Percentiles rank a stretch among this genome's conserved stretches.
Evolutionary conservation across 2,329 filamentous ascomycete genomes (phyloP).

Genomic region (Cephalotrichum gorgonifer): DNA sequence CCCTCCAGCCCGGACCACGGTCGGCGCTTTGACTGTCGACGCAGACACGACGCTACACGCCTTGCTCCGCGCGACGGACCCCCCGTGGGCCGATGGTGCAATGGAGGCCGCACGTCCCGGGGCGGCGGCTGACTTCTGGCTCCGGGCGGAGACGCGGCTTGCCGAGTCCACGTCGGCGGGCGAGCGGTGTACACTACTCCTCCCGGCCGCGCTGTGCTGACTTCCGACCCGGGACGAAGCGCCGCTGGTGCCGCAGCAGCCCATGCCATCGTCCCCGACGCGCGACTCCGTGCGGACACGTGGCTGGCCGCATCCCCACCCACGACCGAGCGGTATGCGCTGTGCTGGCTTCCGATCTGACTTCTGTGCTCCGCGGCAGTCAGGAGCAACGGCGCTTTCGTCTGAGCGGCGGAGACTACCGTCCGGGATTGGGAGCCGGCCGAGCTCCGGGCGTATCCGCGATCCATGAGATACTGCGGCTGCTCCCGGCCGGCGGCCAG

Average conservation of each 20-base stretch:
- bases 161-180: constrained; percentile 21
- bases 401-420: not conserved
- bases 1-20: not conserved
- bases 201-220: constrained; percentile 15
- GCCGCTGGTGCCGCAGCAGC: not conserved
- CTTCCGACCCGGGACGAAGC: not conserved
- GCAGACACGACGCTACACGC: not conserved
- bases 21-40: not conserved
- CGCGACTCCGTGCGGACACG: not conserved
- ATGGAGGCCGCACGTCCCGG: constrained; percentile 6
- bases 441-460: not conserved
- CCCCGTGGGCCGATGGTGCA: not conserved
- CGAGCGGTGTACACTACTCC: constrained; percentile 2
- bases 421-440: not conserved
- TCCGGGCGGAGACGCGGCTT: constrained; percentile 33
- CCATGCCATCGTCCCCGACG: not conserved
- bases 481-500: not conserved
- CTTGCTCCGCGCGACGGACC: not conserved
- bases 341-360: not conserved
- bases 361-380: not conserved
- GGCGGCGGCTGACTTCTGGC: constrained; percentile 24
- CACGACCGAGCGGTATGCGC: not conserved
- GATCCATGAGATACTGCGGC: not conserved
- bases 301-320: not conserved
- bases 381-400: constrained; percentile 1